These are phyloP conservation scores for Leishmania martiniquensis DNA, from an alignment of 208 protist genomes.

Conservation along the genomic window DNA sequence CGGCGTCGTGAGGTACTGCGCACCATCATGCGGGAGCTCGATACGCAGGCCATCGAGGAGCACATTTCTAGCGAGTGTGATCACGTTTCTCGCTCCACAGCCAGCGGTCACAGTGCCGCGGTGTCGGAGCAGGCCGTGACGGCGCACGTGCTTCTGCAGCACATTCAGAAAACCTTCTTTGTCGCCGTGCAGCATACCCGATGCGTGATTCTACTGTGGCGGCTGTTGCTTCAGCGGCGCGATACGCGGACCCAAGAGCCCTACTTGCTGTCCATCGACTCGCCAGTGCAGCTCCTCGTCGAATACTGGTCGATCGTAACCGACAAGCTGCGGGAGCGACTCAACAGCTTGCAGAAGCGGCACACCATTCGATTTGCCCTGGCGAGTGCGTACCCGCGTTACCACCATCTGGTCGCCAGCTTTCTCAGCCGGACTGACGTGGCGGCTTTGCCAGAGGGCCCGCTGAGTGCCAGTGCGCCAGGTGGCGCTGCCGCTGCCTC, in stretches of 20 bases:
- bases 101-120: slow-evolving; percentile 8
- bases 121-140: slow-evolving; percentile 37
- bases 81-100: background rate
- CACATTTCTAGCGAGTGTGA: slow-evolving; percentile 41
- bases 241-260: slow-evolving; percentile 45
- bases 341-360: slow-evolving; percentile 58
- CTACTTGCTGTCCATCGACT: slow-evolving; percentile 49
- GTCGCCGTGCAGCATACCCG: slow-evolving; percentile 62
- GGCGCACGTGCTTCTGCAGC: slow-evolving; percentile 39
- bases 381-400: slow-evolving; percentile 48
- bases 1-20: slow-evolving; percentile 72
- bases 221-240: slow-evolving; percentile 53
- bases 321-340: slow-evolving; percentile 63
- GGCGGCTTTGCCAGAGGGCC: slow-evolving; percentile 6
- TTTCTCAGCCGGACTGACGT: slow-evolving; percentile 50
- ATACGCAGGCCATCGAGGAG: slow-evolving; percentile 51
- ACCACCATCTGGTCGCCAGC: slow-evolving; percentile 48
- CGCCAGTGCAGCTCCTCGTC: slow-evolving; percentile 60
- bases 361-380: slow-evolving; percentile 48
- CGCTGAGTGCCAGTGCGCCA: slow-evolving; percentile 15
- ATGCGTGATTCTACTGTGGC: slow-evolving; percentile 69
- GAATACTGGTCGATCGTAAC: slow-evolving; percentile 73
- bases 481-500: slow-evolving; percentile 14
- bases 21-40: slow-evolving; percentile 65
- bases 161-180: slow-evolving; percentile 58